Base-by-base conservation (phyloP, 192 early-diverging fungal species). In the Geranomyces variabilis region DNA sequence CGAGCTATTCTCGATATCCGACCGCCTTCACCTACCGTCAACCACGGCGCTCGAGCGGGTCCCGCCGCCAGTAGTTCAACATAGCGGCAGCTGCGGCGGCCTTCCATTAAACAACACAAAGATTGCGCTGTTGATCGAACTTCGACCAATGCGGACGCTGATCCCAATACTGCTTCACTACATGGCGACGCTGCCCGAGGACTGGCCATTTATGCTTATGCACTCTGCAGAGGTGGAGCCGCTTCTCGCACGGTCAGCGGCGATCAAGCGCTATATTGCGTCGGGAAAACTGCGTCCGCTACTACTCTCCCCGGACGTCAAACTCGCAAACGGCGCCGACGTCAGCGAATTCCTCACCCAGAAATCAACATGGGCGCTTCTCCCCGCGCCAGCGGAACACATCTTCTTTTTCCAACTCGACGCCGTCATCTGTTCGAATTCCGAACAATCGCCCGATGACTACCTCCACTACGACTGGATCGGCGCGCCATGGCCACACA, bases 391-490 rank as follows among this genome's bases (percentile, higher is more conserved):
- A 6, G 59, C 70, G 9, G 70, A 71, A 34, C 58, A 63, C 31
- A 71, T 71, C 29, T 55, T 71, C 45, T 71, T 71, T 49, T 71
- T 63, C 61, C 70, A 71, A 71, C 59, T 71, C 6, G 70, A 71
- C 59, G 59, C 70, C 3, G 49, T 71, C 6, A 71, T 64, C 21
- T 71, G 70, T 45, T 62, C 70, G 22, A 71, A 71, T 33, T 33
- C 36, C 29, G 47, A 63, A n/a, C 36, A 48, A 30, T 19, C 60
- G 0, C 28, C 63, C 36, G 70, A 71, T 22, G 61, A 64, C 30
- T 71, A 33, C 48, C 30, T 71, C 12, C 43, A 36, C 13, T 71
- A 31, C 60, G 70, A 71, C 36, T 71, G 62, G 59, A 53, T 71
- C 28, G 70, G 70, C 17, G 70, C 70, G 5, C 70, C 70, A 28